Evolutionary conservation across 257 asterid genomes (phyloP), one percentile per base, ranked within the genome.

Genomic region (Voacanga thouarsii): DNA sequence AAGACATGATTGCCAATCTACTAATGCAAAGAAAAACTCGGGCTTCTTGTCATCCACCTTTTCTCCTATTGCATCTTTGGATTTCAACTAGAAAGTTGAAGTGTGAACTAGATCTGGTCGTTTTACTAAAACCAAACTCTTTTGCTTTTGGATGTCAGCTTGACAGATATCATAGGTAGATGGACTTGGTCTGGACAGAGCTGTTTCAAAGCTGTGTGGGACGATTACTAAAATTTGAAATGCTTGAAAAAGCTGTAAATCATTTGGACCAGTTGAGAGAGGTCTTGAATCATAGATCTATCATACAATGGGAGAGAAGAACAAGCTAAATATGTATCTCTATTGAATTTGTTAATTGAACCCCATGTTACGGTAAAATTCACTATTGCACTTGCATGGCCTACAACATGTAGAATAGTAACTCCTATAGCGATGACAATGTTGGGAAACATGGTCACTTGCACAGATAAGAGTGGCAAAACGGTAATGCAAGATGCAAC

Each of bases 311-410:
- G 92, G 10, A 65, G 14, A 4, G 60, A 53, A n/a, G 79, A 68
- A 78, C 49, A 6, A 7, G 43, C 26, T 28, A 30, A 53, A 15
- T 39, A 23, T 44, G 21, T 77, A 14, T 23, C 86, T 77, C 80
- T 80, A 65, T 82, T 84, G 82, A 73, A 82, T 66, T 71, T 78
- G 60, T 49, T 80, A 26, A 82, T 80, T 11, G 82, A 64, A 18
- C 86, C 89, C 92, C 93, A 89, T 0, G 86, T 83, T 24, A 83
- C 86, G 43, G 84, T 83, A 67, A 88, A 88, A 4, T 83, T 67
- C n/a, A 80, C 82, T 72, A 86, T 77, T 1, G 87, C 61, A 77
- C 88, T 84, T 15, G 88, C 90, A 68, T 88, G 90, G 66, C 89
- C 89, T 59, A 83, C 75, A 4, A 83, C 85, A 78, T 88, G 91